Base-by-base conservation (phyloP, 495 filamentous ascomycete species). In the Xylaria sp. region DNA sequence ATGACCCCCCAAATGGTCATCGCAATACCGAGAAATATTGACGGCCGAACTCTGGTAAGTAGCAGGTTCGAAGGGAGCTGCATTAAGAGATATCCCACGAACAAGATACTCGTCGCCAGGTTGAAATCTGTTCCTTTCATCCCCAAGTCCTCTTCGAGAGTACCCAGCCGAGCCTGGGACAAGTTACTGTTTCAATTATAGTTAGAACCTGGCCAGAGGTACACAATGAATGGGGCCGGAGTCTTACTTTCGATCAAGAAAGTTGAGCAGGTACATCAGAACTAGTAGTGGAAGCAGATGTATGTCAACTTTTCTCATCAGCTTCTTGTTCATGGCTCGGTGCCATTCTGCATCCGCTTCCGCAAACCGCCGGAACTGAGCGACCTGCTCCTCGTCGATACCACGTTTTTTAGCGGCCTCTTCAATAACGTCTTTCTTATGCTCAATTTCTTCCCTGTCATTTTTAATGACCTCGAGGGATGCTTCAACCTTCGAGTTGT, bases 1-100 rank as follows among this genome's bases (percentile, higher is more conserved):
- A 92, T 88, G 8, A 84, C 77, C 19, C 88, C 90, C 90, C 90
- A 92, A 0, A 88, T 72, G 3, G 86, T 75, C 87, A 90, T 91
- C 19, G 85, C 82, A 0, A 72, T 70, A 0, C 85, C 85, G 7
- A 92, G 83, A 67, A 78, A 80, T 1, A 75, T 31, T 24, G 76
- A 84, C 1, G 79, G 79, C 40, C 70, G 66, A 29, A 75, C 71
- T 67, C 73, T 73, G 4, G 85, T 88, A n/a, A 89, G 76, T 21
- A 89, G 77, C 57, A 89, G 77, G 71, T 89, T 89, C 6, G 84
- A 87, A 0, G 87, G 88, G 4, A 89, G 76, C 75, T 87, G 86
- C 79, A 88, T 85, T 31, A 87, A 77, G 19, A 88, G 71, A 73
- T 88, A 89, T 7, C 83, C 86, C 31, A 88, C 86, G 70, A 89